Evolutionary conservation across 1,284 basidiomycete species (phyloP), one percentile per base, ranked within the genome.

Genomic region (Marasmius tenuissimus): DNA sequence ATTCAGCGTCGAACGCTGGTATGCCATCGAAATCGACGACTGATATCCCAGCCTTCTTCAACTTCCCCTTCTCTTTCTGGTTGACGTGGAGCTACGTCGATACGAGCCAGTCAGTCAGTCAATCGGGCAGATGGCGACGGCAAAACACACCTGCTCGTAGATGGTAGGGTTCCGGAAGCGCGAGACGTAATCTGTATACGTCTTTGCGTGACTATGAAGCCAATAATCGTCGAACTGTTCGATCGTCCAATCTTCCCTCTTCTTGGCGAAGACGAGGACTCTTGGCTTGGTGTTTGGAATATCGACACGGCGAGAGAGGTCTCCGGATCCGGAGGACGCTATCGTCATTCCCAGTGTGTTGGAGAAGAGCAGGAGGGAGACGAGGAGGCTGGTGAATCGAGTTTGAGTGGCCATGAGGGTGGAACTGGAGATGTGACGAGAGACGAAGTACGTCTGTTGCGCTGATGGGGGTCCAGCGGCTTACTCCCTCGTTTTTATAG

Each of bases 221-320:
- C 57, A 58, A 34, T 58, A 37, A 7, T 20, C 27, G 4, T 49
- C 45, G 20, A 58, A 58, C 57, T 58, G 42, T 18, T 58, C 57
- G 4, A 27, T 16, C 33, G 57, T 34, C 18, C 47, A 12, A 8
- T 18, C 18, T 14, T 20, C 9, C 33, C 45, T 27, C 37, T 35
- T 58, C 20, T 27, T 47, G 27, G 49, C 33, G 33, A 58, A 49
- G 16, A 45, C 10, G 18, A 58, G 42, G 18, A 35, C 27, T 34
- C 20, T 42, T 39, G 22, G 34, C 33, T n/a, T 45, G 57, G 45
- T 58, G 42, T 27, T 40, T 58, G 33, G 27, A 27, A 27, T 27
- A 4, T 27, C 27, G 2, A 27, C 27, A 27, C 27, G 27, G 27
- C 27, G 27, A 27, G 27, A 27, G 27, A 27, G 27, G 27, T 27